Evolutionary conservation across 345 rosid genomes (phyloP), one percentile per base, ranked within the genome.

Genomic region (Pistacia integerrima): DNA sequence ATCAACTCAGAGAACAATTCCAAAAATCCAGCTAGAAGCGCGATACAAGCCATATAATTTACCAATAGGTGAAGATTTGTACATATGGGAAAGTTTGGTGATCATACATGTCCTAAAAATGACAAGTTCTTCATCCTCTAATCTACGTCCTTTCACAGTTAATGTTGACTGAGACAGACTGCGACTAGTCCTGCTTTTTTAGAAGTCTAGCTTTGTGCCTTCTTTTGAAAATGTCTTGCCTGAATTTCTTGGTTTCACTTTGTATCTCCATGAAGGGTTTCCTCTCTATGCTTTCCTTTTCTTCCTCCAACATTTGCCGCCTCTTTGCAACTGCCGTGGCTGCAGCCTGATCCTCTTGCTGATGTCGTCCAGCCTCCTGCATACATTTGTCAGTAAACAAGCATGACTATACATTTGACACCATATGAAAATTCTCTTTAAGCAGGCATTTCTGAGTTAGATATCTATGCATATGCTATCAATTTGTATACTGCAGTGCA

Each of bases 181-280:
- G 57, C 11, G 75, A 67, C 72, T 67, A 74, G 38, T 60, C 80
- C 83, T 81, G 80, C 69, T 41, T 80, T 81, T 72, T 78, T 57
- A 82, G 82, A 73, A 85, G 80, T 79, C 84, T 84, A 57, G 92
- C 90, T 80, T 82, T 81, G 75, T 91, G 92, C 80, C 92, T 83
- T 78, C 89, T 87, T 69, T 91, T 88, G 84, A 90, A 91, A 75
- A 87, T 86, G 71, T 87, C 90, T 82, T 90, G 97, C 76, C 97
- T 81, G 82, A 89, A 86, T 77, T 81, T 84, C 82, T 88, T 91
- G 33, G 90, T 89, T 82, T 91, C 93, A 4, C 55, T 77, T 30
- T 86, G 81, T 64, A 87, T 82, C 82, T 88, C 97, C 79, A 85
- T 80, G 81, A 75, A 85, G 8, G 91, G 93, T 61, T 76, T 84